Evolutionary conservation across 2,329 filamentous ascomycete species (phyloP), one percentile per base, ranked within the genome.

Genomic region (Ilyonectria mors-panacis): DNA sequence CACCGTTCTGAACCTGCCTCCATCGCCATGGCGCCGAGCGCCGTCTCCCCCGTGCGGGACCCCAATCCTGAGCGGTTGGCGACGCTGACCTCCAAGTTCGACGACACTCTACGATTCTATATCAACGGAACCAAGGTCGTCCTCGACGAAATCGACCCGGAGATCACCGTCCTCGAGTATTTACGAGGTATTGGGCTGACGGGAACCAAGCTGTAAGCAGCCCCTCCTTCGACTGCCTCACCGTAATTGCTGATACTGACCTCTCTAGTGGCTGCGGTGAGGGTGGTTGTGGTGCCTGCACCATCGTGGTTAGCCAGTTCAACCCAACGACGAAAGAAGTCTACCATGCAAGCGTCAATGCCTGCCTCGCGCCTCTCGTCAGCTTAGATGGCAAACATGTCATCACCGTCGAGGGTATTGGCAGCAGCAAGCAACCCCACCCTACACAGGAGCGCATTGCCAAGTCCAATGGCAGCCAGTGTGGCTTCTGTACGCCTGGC

Each of bases 331-430:
- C 95, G 6, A 93, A 93, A 76, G 89, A 93, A 79, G 93, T 98
- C 74, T 98, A 98, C 78, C 95, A 99, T 85, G 96, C 96, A 64
- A 97, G 94, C 60, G 94, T 98, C 66, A 99, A 99, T 79, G 96
- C 96, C 47, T 99, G 96, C 79, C 86, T 99, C 59, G 95, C 96
- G 12, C 96, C 96, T 7, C 87, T 99, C 53, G 93, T 94, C 72
- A 97, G 94, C 76, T 89, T 98, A 48, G 96, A 98, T 79, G 96
- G 96, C 50, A 99, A 99, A 80, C 96, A 99, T 87, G 94, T 98
- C 77, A 95, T 99, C 78, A 99, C 96, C 3, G 92, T 99, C 45
- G 96, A 99, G 82, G 96, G 96, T 7, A 98, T 99, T 75, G 96
- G 96, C 12, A 93, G 92, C 78, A 91, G 93, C 30, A 92, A 96